A percentile compares a stretch with the other conserved stretches of the same genome.
These are phyloP conservation scores for Mrakia gelida DNA, from an alignment of 768 basidiomycete species.

Conservation along the genomic window DNA sequence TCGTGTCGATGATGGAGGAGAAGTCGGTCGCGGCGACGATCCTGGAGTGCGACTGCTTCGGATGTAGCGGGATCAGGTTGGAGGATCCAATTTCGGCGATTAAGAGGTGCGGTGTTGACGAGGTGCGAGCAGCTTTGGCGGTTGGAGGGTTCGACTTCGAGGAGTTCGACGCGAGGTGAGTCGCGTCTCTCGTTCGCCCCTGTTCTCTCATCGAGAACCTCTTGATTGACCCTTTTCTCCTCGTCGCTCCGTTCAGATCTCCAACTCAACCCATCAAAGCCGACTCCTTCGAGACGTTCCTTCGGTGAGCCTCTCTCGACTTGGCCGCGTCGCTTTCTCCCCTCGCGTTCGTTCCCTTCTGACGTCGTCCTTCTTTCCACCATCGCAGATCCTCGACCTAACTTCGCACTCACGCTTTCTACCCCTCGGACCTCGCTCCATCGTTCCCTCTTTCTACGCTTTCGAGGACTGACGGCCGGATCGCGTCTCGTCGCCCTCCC, in stretches of 20 bases:
- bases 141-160: neutral
- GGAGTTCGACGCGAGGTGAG: neutral
- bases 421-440: too few species aligned
- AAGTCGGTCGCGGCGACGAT: neutral
- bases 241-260: neutral
- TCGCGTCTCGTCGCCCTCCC: too few species aligned
- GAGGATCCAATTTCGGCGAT: neutral
- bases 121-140: neutral
- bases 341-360: neutral
- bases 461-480: too few species aligned
- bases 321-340: neutral
- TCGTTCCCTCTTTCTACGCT: too few species aligned
- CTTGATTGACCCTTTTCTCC: too few species aligned
- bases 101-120: neutral
- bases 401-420: neutral
- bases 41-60: neutral
- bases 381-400: neutral
- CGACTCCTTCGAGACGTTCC: slow-evolving; percentile 2
- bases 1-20: neutral
- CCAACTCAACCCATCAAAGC: neutral
- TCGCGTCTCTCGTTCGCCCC: neutral
- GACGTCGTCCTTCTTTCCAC: neutral
- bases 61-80: neutral
- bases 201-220: neutral
- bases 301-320: neutral